Conservation (phyloP, 768 basidiomycete species). For the Macrolepiota albuminosa region DNA sequence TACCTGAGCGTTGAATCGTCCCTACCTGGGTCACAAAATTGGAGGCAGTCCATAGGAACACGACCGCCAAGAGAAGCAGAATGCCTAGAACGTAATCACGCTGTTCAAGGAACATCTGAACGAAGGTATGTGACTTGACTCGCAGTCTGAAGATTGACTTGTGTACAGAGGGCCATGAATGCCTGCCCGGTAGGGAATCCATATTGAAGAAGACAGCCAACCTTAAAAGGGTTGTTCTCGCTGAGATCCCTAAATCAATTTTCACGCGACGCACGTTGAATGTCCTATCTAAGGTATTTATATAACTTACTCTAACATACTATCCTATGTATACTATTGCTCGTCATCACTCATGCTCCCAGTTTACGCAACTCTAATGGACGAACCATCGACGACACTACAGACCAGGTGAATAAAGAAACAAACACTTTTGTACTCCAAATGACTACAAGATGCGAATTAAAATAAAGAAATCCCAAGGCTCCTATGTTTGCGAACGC, state of each 20-base stretch:
- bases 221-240: background rate
- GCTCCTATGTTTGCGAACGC: conserved; percentile 5
- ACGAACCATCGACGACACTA: background rate
- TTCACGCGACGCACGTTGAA: background rate
- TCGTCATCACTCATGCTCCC: background rate
- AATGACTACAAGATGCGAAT: background rate
- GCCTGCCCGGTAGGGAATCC: background rate
- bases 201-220: background rate
- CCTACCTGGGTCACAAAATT: conserved; percentile 83
- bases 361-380: background rate
- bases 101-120: conserved; percentile 16
- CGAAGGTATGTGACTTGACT: background rate
- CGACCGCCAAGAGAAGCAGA: conserved; percentile 65
- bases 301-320: background rate
- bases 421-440: background rate
- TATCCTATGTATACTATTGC: background rate
- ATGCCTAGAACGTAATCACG: conserved; percentile 54
- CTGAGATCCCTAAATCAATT: background rate
- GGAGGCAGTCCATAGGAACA: conserved; percentile 82
- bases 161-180: background rate
- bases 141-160: conserved; percentile 1
- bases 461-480: background rate
- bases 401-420: background rate
- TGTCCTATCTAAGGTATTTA: background rate
- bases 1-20: background rate